phyloP scores from a whole-genome alignment of 805 yeast genomes.

The Starmerella apis region DNA sequence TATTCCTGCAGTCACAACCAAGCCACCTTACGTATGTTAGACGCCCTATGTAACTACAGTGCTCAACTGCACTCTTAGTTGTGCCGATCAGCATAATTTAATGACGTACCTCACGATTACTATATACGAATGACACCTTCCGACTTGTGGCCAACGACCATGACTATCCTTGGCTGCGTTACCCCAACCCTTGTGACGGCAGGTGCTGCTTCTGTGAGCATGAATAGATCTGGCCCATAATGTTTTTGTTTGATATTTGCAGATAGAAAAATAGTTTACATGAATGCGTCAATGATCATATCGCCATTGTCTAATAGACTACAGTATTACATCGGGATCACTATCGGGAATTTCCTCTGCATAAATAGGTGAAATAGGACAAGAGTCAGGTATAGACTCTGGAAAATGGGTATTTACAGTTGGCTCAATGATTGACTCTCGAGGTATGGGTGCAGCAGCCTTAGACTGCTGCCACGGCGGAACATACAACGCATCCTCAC shows the following conservation, averaged over 20 bases:
- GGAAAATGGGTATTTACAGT: constrained; percentile 8
- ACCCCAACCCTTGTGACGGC: too few relatives aligned
- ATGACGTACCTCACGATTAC: neutral
- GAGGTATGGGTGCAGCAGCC: neutral
- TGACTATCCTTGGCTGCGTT: too few relatives aligned
- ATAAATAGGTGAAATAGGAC: constrained; percentile 21
- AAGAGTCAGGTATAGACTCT: constrained; percentile 19
- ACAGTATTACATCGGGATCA: constrained; percentile 8
- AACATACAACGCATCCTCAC: constrained; percentile 10
- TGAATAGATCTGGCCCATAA: too few relatives aligned
- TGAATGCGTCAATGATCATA: neutral
- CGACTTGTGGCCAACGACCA: too few relatives aligned
- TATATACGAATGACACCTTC: too few relatives aligned
- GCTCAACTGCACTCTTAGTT: too few relatives aligned
- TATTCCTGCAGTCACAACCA: too few relatives aligned
- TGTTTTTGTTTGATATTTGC: too few relatives aligned
- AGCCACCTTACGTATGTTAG: too few relatives aligned
- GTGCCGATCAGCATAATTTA: neutral
- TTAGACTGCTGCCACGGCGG: constrained; percentile 19
- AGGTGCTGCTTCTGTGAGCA: too few relatives aligned
- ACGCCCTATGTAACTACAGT: too few relatives aligned
- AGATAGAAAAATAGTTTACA: neutral
- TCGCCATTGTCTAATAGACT: neutral
- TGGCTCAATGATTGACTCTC: constrained; percentile 7
- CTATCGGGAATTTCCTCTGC: constrained; percentile 21